These are phyloP conservation scores for Candida mattraensis DNA, from an alignment of 805 yeast species.

Conservation along the genomic window DNA sequence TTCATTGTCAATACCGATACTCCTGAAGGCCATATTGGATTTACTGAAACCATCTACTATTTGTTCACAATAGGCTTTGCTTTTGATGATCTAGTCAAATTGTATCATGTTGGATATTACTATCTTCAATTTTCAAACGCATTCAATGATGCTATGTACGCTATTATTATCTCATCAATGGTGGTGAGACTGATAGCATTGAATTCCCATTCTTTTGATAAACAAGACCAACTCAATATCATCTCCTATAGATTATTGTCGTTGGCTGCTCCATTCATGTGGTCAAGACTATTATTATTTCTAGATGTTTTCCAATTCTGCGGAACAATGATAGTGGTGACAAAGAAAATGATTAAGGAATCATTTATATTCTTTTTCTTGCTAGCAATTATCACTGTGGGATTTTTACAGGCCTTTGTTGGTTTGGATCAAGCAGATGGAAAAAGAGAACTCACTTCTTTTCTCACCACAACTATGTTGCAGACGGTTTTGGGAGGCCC, in stretches of 20 bases:
- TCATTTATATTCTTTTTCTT: slow-evolving; percentile 79
- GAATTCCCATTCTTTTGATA: slow-evolving; percentile 27
- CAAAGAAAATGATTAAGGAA: slow-evolving; percentile 85
- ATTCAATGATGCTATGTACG: slow-evolving; percentile 71
- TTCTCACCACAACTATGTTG: slow-evolving; percentile 62
- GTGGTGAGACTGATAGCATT: slow-evolving; percentile 50
- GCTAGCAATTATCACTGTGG: slow-evolving; percentile 66
- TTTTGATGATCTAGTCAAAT: slow-evolving; percentile 65
- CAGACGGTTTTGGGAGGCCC: slow-evolving; percentile 76
- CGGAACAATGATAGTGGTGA: slow-evolving; percentile 85
- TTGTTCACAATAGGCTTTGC: slow-evolving; percentile 66
- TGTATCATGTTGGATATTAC: slow-evolving; percentile 72
- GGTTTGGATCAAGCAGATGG: slow-evolving; percentile 91
- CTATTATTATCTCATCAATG: slow-evolving; percentile 52
- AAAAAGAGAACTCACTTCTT: slow-evolving; percentile 66
- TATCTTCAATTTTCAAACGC: slow-evolving; percentile 79
- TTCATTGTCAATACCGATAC: slow-evolving; percentile 60
- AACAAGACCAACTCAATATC: slow-evolving; percentile 26
- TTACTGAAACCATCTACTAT: slow-evolving; percentile 57
- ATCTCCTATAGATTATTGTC: slow-evolving; percentile 67
- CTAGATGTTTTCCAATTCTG: slow-evolving; percentile 79
- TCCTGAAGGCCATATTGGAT: slow-evolving; percentile 36
- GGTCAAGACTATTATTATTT: slow-evolving; percentile 75
- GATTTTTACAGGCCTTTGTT: slow-evolving; percentile 82
- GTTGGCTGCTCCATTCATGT: slow-evolving; percentile 82